phyloP scores from a whole-genome alignment of 192 early-diverging fungal genomes.

The Geranomyces michiganensis region DNA sequence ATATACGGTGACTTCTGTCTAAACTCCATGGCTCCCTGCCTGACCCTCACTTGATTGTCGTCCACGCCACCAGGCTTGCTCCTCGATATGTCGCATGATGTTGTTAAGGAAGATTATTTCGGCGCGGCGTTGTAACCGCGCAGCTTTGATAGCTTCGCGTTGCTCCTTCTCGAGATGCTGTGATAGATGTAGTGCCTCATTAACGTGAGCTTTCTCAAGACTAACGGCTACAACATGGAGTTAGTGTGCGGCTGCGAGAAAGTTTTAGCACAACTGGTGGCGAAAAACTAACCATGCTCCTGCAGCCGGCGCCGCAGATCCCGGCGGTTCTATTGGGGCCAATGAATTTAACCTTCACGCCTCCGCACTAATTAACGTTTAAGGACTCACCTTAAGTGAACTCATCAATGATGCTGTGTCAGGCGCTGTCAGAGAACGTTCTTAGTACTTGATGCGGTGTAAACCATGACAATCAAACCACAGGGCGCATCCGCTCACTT shows the following conservation, averaged over 20 bases:
- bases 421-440: no score
- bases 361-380: no score
- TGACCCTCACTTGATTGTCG: not conserved
- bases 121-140: constrained; percentile 13
- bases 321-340: constrained; percentile 5
- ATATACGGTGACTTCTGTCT: not conserved
- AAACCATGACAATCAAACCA: no score
- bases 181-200: not conserved
- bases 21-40: not conserved
- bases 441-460: no score
- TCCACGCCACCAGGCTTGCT: constrained; percentile 10
- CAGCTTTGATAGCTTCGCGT: not conserved
- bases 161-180: not conserved
- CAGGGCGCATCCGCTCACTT: no score
- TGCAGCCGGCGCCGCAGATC: constrained; percentile 1
- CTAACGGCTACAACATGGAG: not conserved
- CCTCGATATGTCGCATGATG: constrained; percentile 14
- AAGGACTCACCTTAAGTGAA: constrained; percentile 1
- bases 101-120: constrained; percentile 19
- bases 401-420: constrained; percentile 1
- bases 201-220: not conserved
- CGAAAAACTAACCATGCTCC: constrained; percentile 4
- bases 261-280: no score
- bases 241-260: no score
- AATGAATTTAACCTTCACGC: no score